Conservation (phyloP, 83 land plant genomes). For the Isoetes engelmannii region DNA sequence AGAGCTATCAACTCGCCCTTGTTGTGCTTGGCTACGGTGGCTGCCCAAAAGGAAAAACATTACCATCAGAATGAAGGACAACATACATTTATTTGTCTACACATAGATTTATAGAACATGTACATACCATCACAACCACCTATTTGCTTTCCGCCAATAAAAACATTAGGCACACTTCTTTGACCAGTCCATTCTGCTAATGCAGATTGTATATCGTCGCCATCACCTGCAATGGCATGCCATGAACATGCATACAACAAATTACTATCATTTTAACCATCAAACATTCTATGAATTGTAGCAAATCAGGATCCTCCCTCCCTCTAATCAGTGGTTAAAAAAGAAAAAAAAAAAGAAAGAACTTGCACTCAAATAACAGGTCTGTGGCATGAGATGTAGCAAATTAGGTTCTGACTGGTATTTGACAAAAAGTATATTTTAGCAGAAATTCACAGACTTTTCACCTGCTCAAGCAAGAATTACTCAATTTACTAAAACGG, state of each 20-base stretch:
- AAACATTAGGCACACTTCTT: conserved; percentile 31
- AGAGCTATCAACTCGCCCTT: conserved; percentile 25
- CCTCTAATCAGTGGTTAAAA: background rate
- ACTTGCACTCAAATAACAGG: too few species aligned
- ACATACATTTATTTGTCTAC: background rate
- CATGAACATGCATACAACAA: too few species aligned
- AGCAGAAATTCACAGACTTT: too few species aligned
- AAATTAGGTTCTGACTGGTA: too few species aligned
- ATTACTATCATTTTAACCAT: too few species aligned
- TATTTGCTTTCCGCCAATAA: conserved; percentile 33
- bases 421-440: too few species aligned
- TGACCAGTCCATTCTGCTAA: conserved; percentile 30
- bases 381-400: too few species aligned
- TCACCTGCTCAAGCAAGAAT: too few species aligned
- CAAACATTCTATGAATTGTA: background rate
- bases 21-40: conserved; percentile 29
- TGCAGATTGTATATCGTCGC: conserved; percentile 28
- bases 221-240: conserved; percentile 17
- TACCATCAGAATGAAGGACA: background rate
- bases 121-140: conserved; percentile 37
- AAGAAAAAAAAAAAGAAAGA: background rate
- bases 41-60: conserved; percentile 15
- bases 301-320: too few species aligned
- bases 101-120: background rate
- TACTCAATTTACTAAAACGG: too few species aligned